Evolutionary conservation across 345 rosid species (phyloP).

Genomic region (Salix viminalis): DNA sequence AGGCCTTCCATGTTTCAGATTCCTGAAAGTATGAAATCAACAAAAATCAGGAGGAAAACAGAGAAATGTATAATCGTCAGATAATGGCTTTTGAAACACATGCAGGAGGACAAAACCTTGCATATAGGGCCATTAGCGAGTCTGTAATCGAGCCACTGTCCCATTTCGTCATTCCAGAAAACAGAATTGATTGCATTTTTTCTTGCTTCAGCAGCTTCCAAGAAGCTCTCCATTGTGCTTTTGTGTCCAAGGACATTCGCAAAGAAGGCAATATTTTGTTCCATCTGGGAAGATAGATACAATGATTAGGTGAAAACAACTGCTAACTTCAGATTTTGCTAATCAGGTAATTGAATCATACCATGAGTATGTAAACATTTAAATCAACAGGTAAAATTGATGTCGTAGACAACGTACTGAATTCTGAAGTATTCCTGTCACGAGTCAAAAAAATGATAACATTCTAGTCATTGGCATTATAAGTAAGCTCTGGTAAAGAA

Average conservation of each 20-base stretch:
- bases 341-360: conserved; percentile 18
- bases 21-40: conserved; percentile 32
- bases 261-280: conserved; percentile 68
- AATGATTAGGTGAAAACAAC: background rate
- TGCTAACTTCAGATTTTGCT: background rate
- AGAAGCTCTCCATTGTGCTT: conserved; percentile 37
- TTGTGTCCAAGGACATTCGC: conserved; percentile 53
- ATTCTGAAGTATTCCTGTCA: conserved; percentile 53
- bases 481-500: too few relatives aligned
- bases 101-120: conserved; percentile 20
- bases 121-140: conserved; percentile 20
- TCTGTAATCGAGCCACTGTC: conserved; percentile 96
- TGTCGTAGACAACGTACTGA: conserved; percentile 67
- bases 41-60: background rate
- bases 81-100: background rate
- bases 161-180: conserved; percentile 66
- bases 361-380: conserved; percentile 68
- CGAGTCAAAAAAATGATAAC: background rate
- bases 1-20: conserved; percentile 49
- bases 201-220: conserved; percentile 55
- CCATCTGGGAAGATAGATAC: conserved; percentile 57
- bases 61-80: background rate
- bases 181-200: conserved; percentile 49
- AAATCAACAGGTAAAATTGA: conserved; percentile 81
- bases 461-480: background rate